Conservation (phyloP, 1,284 basidiomycete species). For the Sporisorium exsertum region DNA sequence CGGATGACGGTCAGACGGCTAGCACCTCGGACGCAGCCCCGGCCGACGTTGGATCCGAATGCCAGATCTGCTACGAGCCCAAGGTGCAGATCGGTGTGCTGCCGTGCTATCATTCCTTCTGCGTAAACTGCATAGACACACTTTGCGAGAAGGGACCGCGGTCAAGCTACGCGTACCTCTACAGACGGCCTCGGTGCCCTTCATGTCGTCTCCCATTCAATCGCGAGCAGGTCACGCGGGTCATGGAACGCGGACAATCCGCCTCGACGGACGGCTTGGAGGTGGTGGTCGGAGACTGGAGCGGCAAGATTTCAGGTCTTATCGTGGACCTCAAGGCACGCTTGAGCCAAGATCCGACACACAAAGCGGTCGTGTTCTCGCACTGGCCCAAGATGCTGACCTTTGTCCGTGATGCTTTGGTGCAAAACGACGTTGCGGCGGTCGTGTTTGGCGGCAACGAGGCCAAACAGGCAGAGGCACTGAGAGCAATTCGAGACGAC, state of each 20-base stretch:
- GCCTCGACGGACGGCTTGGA: slow-evolving; percentile 12
- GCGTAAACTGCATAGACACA: slow-evolving; percentile 48
- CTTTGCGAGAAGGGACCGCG: slow-evolving; percentile 26
- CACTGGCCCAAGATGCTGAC: slow-evolving; percentile 53
- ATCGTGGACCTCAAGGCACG: slow-evolving; percentile 39
- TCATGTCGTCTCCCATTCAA: slow-evolving; percentile 38
- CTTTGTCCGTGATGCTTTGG: slow-evolving; percentile 42
- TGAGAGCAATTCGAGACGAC: slow-evolving; percentile 52
- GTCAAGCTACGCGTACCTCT: neutral
- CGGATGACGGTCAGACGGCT: slow-evolving; percentile 83
- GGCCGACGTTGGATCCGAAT: slow-evolving; percentile 20
- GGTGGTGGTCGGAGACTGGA: slow-evolving; percentile 44
- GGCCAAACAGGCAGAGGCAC: slow-evolving; percentile 36
- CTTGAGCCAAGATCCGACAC: slow-evolving; percentile 29
- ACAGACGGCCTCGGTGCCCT: slow-evolving; percentile 21
- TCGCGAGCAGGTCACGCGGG: slow-evolving; percentile 31
- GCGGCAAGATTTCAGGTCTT: slow-evolving; percentile 57
- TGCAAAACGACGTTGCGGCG: slow-evolving; percentile 37
- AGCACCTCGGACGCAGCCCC: slow-evolving; percentile 76
- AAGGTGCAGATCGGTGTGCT: slow-evolving; percentile 44
- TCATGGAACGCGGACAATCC: slow-evolving; percentile 38
- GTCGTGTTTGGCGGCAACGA: slow-evolving; percentile 44
- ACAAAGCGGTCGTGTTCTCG: slow-evolving; percentile 56
- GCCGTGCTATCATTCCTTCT: slow-evolving; percentile 56
- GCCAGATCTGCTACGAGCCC: slow-evolving; percentile 44